Conservation (phyloP, 2,329 filamentous ascomycete genomes). For the Colletotrichum gigasporum region DNA sequence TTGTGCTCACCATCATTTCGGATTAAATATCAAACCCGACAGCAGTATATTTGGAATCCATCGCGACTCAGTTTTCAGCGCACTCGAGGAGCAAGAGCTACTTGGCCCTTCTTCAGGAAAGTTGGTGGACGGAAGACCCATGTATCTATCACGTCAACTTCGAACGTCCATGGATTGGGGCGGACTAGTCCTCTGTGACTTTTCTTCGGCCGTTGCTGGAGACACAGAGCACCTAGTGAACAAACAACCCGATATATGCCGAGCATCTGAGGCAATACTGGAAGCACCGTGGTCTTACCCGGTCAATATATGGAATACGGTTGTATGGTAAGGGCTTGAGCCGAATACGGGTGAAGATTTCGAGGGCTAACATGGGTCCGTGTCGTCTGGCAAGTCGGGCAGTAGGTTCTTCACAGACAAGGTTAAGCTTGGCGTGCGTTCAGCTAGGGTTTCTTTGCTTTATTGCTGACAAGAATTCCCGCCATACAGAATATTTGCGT, state of each 20-base stretch:
- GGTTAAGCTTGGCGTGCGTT: too few species aligned
- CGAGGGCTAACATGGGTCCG: constrained; percentile 35
- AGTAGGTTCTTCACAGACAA: constrained; percentile 49
- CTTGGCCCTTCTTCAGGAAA: constrained; percentile 52
- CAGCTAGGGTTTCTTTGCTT: too few species aligned
- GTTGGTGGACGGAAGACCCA: constrained; percentile 45
- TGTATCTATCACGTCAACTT: constrained; percentile 54
- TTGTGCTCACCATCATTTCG: neutral
- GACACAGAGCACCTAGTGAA: constrained; percentile 44
- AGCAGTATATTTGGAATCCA: constrained; percentile 49
- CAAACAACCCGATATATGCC: constrained; percentile 51
- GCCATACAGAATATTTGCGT: constrained; percentile 39
- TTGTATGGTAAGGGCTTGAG: constrained; percentile 15
- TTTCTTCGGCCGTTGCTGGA: constrained; percentile 55
- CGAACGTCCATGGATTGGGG: constrained; percentile 42
- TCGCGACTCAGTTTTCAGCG: constrained; percentile 46
- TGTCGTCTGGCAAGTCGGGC: constrained; percentile 41
- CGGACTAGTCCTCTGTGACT: constrained; percentile 55
- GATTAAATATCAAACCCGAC: constrained; percentile 45
- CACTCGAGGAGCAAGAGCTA: constrained; percentile 52
- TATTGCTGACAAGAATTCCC: neutral
- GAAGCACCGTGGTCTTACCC: constrained; percentile 53
- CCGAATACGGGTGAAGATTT: neutral
- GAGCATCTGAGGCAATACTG: constrained; percentile 58
- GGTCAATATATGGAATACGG: constrained; percentile 61